Evolutionary conservation across 2,329 filamentous ascomycete species (phyloP), one percentile per base, ranked within the genome.

Genomic region (Alternaria brassicae): DNA sequence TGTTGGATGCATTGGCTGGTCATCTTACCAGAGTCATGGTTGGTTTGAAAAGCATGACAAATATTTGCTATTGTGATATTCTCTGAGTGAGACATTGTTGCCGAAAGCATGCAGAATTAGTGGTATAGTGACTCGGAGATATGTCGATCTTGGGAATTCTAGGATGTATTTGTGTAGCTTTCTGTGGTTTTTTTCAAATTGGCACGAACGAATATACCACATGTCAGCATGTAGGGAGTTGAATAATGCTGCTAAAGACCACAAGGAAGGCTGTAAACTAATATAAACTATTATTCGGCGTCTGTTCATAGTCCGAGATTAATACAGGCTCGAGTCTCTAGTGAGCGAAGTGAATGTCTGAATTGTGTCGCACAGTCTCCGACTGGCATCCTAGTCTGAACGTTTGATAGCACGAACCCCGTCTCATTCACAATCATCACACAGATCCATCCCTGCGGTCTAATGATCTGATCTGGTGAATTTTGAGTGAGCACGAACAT

Each of bases 331-430:
- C 19, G 19, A 21, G 3, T 48, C 19, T 25, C 13, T 19, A 23
- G 8, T 32, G 9, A 48, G 44, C 19, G 36, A 48, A 34, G n/a
- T 3, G 7, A 7, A 36, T 2, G 8, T 23, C 9, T 23, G 13
- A 25, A n/a, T 19, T 23, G 19, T 17, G 27, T 58, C 41, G 34
- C 48, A 53, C 55, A 58, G 25, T 17, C 19, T 36, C n/a, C 23
- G 19, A 34, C 32, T 53, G 49, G 27, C 23, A 37, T 15, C 17
- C 44, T 37, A 9, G 13, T 13, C 40, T 27, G 9, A 25, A 53
- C 28, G 49, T 58, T 58, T 53, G 41, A 58, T 47, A 52, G 49
- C 32, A 53, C 54, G 37, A 25, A 37, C n/a, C 34, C 47, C 13
- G 5, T 53, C 12, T 23, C 13, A 19, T 19, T 8, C 39, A 23